Evolutionary conservation across 2,329 filamentous ascomycete species (phyloP).

Genomic region (Fusarium tuaranense): DNA sequence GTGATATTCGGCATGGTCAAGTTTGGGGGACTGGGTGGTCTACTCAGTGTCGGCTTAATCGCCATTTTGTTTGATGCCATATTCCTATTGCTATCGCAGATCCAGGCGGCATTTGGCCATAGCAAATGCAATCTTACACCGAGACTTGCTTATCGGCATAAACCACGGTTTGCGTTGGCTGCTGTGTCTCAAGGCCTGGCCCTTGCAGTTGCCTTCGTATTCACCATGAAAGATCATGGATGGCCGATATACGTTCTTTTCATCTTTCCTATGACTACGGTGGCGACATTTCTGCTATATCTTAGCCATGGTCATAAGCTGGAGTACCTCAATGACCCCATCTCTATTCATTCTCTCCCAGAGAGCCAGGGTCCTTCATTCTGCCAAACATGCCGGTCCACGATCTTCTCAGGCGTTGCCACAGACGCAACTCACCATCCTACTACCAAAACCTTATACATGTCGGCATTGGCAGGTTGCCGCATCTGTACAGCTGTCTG

Average conservation of each 20-base stretch:
- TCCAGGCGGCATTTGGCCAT: background rate
- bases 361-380: background rate
- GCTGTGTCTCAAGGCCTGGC: background rate
- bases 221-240: background rate
- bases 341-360: background rate
- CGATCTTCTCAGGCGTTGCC: background rate
- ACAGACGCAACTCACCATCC: background rate
- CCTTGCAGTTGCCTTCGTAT: background rate
- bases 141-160: background rate
- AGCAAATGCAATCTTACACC: background rate
- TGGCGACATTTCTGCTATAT: background rate
- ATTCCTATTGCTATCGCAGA: background rate
- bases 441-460: background rate
- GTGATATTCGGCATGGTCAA: background rate
- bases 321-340: background rate
- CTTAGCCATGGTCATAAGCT: background rate
- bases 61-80: background rate
- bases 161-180: background rate
- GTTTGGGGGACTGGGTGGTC: background rate
- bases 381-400: background rate
- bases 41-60: background rate
- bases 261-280: background rate
- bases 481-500: background rate
- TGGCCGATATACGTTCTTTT: background rate
- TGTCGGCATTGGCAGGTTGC: background rate